Conservation (phyloP, 805 yeast species). For the Candida silvatica region DNA sequence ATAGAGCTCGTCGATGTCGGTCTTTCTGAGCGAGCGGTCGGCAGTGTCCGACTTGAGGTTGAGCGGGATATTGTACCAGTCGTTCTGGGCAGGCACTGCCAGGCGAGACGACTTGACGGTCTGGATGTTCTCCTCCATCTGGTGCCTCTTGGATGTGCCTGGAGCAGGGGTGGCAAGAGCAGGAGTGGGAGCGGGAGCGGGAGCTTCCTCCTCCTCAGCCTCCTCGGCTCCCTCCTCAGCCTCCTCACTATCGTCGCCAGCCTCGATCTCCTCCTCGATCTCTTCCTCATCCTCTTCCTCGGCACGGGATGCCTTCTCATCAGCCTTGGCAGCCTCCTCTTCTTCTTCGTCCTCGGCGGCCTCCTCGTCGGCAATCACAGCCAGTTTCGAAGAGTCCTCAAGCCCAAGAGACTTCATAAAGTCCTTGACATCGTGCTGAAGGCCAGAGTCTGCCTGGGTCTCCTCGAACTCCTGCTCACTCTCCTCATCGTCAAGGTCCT, state of each 20-base stretch:
- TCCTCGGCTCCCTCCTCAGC: conserved; percentile 13
- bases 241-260: conserved; percentile 21
- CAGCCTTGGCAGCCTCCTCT: conserved; percentile 28
- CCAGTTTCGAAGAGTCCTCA: conserved; percentile 32
- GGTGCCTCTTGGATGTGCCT: neutral
- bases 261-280: conserved; percentile 22
- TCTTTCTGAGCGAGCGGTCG: conserved; percentile 33
- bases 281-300: conserved; percentile 28
- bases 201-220: conserved; percentile 19
- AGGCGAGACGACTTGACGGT: conserved; percentile 51
- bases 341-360: conserved; percentile 25
- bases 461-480: conserved; percentile 45
- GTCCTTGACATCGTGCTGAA: conserved; percentile 45
- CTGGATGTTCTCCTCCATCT: conserved; percentile 26
- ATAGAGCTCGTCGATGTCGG: conserved; percentile 51
- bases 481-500: conserved; percentile 34
- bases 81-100: conserved; percentile 50
- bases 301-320: conserved; percentile 29
- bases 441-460: conserved; percentile 30
- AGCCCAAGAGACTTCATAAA: conserved; percentile 68
- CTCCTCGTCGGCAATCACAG: conserved; percentile 23
- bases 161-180: neutral
- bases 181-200: neutral
- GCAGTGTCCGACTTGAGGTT: conserved; percentile 19
- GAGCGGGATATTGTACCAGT: conserved; percentile 67